Percentiles rank a stretch among this genome's conserved stretches.
phyloP scores from a whole-genome alignment of 139 green algal species.

The Tetratostichococcus sp. region DNA sequence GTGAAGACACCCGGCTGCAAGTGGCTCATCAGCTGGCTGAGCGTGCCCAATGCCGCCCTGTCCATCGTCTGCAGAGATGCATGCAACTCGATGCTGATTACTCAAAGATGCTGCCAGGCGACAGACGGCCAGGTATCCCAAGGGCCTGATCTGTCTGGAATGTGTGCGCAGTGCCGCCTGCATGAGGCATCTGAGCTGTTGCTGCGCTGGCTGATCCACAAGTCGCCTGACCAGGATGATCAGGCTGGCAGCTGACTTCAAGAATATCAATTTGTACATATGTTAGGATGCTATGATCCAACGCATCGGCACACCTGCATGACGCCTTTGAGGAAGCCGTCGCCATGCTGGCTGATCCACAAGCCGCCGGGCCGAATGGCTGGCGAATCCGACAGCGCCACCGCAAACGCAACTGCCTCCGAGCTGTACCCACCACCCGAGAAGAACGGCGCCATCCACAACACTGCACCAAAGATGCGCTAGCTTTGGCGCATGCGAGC shows the following conservation, averaged over 20 bases:
- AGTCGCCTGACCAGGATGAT: no score
- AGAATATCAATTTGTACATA: no score
- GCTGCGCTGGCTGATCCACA: no score
- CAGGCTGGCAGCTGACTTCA: no score
- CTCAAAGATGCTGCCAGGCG: no score
- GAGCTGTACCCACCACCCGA: slow-evolving; percentile 21
- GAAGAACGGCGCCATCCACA: slow-evolving; percentile 25
- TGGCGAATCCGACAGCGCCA: neutral
- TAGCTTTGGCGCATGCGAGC: no score
- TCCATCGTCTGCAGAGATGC: neutral
- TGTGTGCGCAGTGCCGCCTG: no score
- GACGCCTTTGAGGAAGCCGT: neutral
- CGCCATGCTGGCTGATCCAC: slow-evolving; percentile 18
- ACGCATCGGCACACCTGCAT: neutral
- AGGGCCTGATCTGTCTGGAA: no score
- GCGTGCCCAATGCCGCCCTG: neutral
- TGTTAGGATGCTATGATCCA: no score
- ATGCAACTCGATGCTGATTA: neutral
- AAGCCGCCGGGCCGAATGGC: neutral
- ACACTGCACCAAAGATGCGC: slow-evolving; percentile 5
- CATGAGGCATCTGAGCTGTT: no score
- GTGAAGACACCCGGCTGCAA: neutral
- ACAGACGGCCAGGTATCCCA: no score
- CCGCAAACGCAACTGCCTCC: slow-evolving; percentile 10
- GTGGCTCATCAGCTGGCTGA: neutral